Evolutionary conservation across 164 flowering plant genomes (phyloP), one percentile per base, ranked within the genome.

Genomic region (Aristolochia californica): DNA sequence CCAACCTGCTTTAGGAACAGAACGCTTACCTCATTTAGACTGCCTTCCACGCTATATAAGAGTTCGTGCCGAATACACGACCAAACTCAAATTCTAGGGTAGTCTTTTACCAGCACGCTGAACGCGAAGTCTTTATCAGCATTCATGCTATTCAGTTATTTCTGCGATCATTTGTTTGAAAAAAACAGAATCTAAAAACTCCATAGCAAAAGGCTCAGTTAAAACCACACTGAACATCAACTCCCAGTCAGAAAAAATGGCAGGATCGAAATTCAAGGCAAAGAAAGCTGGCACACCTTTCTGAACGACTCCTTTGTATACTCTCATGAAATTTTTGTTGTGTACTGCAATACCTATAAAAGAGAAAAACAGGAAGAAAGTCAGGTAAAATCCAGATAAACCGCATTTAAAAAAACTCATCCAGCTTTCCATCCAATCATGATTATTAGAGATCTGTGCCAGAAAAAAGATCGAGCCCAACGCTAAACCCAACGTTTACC

Each of bases 61-160:
- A 34, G 40, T 34, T 8, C 10, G 40, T 5, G 40, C 7, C 7
- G 4, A 34, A 34, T 5, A 34, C 40, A 34, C 40, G 10, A 0
- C 40, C 40, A 34, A 34, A 34, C 40, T 34, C 40, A 34, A 34
- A 34, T 34, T 7, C 40, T 34, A 34, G 40, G 40, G 40, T 34
- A 34, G 10, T 34, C 40, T 34, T 4, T 34, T 12, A 9, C 40
- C 40, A 34, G 9, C 10, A 34, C 40, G 5, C 40, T 34, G 40
- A 8, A 2, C 7, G 7, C 5, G 11, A 5, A 5, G 40, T 34
- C 40, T 55, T 18, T 17, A 28, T 45, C 45, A 14, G 47, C 55
- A 62, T 62, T 62, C 52, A 47, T 16, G 44, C 10, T 18, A 18
- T 15, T 55, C 59, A 16, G 28, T 21, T 22, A 38, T 48, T 56